Conservation (phyloP, 345 rosid species). For the Citrus maxima region DNA sequence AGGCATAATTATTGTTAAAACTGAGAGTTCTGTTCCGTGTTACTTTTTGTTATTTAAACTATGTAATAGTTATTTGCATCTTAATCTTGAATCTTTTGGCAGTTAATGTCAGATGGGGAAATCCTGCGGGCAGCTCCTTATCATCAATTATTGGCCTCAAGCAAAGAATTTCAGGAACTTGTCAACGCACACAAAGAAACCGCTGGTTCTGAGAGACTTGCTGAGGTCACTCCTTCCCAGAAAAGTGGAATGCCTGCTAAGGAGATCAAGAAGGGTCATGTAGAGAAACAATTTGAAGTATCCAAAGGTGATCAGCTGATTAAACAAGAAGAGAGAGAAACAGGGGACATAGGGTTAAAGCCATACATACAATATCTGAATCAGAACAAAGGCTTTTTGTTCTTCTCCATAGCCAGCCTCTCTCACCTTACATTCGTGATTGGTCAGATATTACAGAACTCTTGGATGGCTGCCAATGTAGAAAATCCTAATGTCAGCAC, state of each 20-base stretch:
- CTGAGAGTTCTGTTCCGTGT: neutral
- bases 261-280: slow-evolving; percentile 58
- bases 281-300: slow-evolving; percentile 35
- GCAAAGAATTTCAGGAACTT: slow-evolving; percentile 75
- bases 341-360: slow-evolving; percentile 70
- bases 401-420: slow-evolving; percentile 38
- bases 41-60: neutral
- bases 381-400: slow-evolving; percentile 61
- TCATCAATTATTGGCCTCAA: slow-evolving; percentile 55
- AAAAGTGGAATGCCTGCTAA: slow-evolving; percentile 24
- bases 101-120: slow-evolving; percentile 93
- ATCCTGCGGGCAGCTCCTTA: slow-evolving; percentile 70
- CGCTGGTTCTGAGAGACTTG: slow-evolving; percentile 75
- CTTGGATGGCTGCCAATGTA: slow-evolving; percentile 80
- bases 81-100: slow-evolving; percentile 19
- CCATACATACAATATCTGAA: slow-evolving; percentile 67
- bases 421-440: slow-evolving; percentile 44
- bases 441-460: slow-evolving; percentile 58
- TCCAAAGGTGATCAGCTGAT: slow-evolving; percentile 69
- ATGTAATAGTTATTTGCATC: neutral
- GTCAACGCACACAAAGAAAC: slow-evolving; percentile 94
- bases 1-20: too few relatives aligned
- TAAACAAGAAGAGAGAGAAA: slow-evolving; percentile 78
- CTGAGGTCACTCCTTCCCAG: slow-evolving; percentile 35
- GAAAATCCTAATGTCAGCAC: slow-evolving; percentile 56